Conservation (phyloP, 768 basidiomycete genomes). For the Lyophyllum semitale region DNA sequence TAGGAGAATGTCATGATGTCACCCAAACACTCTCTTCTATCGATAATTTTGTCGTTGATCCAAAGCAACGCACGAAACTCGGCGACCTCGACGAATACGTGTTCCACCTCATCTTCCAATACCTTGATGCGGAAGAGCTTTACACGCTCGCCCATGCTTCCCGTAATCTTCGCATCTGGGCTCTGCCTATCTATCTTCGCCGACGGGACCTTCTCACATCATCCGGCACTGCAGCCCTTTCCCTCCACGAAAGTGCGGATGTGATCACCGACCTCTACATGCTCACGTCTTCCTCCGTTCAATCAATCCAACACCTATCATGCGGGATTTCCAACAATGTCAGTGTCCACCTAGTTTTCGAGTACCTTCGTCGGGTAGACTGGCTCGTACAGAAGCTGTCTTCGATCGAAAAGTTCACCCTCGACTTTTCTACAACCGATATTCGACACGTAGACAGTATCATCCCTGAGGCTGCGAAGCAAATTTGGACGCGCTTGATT, state of each 20-base stretch:
- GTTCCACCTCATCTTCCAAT: not conserved
- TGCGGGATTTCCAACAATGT: no score
- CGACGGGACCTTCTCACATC: not conserved
- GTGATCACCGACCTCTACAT: not conserved
- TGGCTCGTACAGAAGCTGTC: not conserved
- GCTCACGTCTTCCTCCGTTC: not conserved
- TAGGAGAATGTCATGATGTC: not conserved
- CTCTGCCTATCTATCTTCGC: not conserved
- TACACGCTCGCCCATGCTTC: not conserved
- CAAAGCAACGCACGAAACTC: not conserved
- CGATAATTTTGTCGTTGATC: not conserved
- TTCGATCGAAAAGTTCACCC: not conserved
- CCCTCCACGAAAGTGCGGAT: no score
- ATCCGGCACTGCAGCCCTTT: not conserved
- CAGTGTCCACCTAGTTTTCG: not conserved
- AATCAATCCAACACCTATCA: not conserved
- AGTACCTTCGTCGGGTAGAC: not conserved
- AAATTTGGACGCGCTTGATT: not conserved
- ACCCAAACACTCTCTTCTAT: not conserved
- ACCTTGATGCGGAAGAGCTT: not conserved
- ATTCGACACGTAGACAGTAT: not conserved
- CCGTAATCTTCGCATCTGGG: not conserved
- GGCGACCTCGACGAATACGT: not conserved
- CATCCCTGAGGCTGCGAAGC: not conserved
- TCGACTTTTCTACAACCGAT: no score